phyloP scores from a whole-genome alignment of 495 filamentous ascomycete genomes.

The Penicillium soppii region DNA sequence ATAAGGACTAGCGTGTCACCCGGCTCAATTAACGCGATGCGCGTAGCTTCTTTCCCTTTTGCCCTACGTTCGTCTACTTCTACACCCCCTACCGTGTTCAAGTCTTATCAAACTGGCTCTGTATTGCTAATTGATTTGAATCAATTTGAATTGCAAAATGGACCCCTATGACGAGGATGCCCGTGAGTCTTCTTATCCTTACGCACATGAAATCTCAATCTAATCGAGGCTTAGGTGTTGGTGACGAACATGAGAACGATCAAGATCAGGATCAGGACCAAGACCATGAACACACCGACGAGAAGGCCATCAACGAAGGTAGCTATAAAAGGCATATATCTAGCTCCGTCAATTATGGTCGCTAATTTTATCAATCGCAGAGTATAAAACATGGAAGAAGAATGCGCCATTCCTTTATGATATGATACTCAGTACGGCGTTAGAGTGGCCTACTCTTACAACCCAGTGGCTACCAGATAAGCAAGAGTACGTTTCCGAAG shows the following conservation, averaged over 20 bases:
- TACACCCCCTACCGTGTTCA: neutral
- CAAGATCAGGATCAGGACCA: slow-evolving; percentile 70
- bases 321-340: slow-evolving; percentile 6
- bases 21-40: slow-evolving; percentile 41
- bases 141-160: slow-evolving; percentile 21
- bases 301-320: slow-evolving; percentile 96
- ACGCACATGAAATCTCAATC: slow-evolving; percentile 14
- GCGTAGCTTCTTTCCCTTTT: slow-evolving; percentile 30
- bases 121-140: slow-evolving; percentile 1
- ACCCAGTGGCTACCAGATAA: slow-evolving; percentile 98
- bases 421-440: slow-evolving; percentile 86
- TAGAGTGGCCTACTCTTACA: slow-evolving; percentile 97
- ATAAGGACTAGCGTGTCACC: slow-evolving; percentile 22
- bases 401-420: slow-evolving; percentile 98
- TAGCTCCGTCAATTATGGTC: neutral
- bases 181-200: slow-evolving; percentile 12
- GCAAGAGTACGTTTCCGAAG: slow-evolving; percentile 58
- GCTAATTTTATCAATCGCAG: slow-evolving; percentile 41
- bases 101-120: neutral
- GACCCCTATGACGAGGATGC: slow-evolving; percentile 43
- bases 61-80: slow-evolving; percentile 16
- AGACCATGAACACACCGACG: slow-evolving; percentile 70
- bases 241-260: slow-evolving; percentile 59
- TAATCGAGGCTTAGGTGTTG: slow-evolving; percentile 26
- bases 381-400: slow-evolving; percentile 99